Evolutionary conservation across 345 rosid genomes (phyloP).

Genomic region (thale cress (Arabidopsis thaliana)): TAIR10.1 NC_003075.7:9471001-9471500

Average conservation of each 20-base stretch:
- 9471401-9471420: constrained; percentile 82
- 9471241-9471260: constrained; percentile 95
- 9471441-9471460: background rate
- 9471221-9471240: constrained; percentile 75
- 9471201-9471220: constrained; percentile 63
- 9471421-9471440: constrained; percentile 10
- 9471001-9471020: constrained; percentile 70
- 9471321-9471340: background rate
- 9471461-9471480: background rate
- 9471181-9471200: constrained; percentile 73
- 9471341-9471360: constrained; percentile 64
- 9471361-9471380: constrained; percentile 92
- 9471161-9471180: constrained; percentile 56
- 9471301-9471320: constrained; percentile 13
- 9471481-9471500: constrained; percentile 26
- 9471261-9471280: constrained; percentile 71
- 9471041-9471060: constrained; percentile 69
- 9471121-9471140: constrained; percentile 48
- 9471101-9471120: constrained; percentile 56
- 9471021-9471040: constrained; percentile 67
- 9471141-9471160: constrained; percentile 74
- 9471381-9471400: constrained; percentile 93
- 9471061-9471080: constrained; percentile 57
- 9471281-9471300: background rate
- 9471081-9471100: constrained; percentile 72